Base-by-base conservation (phyloP, 1,284 basidiomycete genomes). In the Ceratobasidium sp. region DNA sequence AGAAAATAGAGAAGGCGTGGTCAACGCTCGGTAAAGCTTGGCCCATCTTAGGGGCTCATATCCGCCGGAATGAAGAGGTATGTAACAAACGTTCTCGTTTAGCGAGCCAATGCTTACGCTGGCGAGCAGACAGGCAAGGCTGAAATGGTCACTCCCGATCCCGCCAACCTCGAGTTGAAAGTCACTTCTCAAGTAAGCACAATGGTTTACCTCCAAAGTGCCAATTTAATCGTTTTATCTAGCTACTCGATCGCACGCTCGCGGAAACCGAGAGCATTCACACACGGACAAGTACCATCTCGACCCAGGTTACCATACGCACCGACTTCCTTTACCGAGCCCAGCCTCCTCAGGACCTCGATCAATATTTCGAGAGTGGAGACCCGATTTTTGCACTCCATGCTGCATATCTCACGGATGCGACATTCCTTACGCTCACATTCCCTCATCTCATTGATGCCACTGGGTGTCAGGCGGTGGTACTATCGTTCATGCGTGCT, bases 371-470 rank as follows among this genome's bases (percentile, higher is more conserved):
- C 44, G 23, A 20, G 9, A 63, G 20, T n/a, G 71, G 71, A 26
- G 60, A 75, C 12, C 60, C 71, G 3, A 42, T 58, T 18, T 75
- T 75, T 33, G 28, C 44, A 2, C 60, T 75, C 9, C 71, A 75
- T 33, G 42, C 33, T 46, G 60, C 60, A 13, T 75, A 75, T 28
- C 60, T 75, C 23, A 10, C 18, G 23, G 71, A 75, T 53, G 71
- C 71, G 10, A 75, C 71, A 20, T 51, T 75, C 20, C n/a, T 75
- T 15, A 75, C 71, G 13, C 28, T 75, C 10, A 75, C 71, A 9
- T 44, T 75, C 28, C 42, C 53, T 33, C 71, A 75, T 46, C 42
- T 75, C 44, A 61, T 75, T 13, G 71, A 75, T 28, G 60, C 42
- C 26, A 46, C 58, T 33, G 71, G 71, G 3, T 75, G 46, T 23